phyloP scores from a whole-genome alignment of 164 flowering plant genomes.

The grape (Vitis vinifera) region ASM3070453v1 NC_081814.1:9995001-9995500 shows the following conservation, averaged over 20 bases:
- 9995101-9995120: slow-evolving; percentile 81
- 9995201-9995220: neutral
- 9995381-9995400: neutral
- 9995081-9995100: slow-evolving; percentile 46
- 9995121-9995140: slow-evolving; percentile 79
- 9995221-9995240: slow-evolving; percentile 25
- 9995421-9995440: neutral
- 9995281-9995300: slow-evolving; percentile 80
- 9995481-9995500: too few relatives aligned
- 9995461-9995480: too few relatives aligned
- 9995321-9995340: neutral
- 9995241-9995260: slow-evolving; percentile 89
- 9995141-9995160: slow-evolving; percentile 82
- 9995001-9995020: neutral
- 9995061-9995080: neutral
- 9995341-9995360: neutral
- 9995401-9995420: neutral
- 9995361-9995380: slow-evolving; percentile 4
- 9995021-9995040: neutral
- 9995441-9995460: too few relatives aligned
- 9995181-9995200: neutral
- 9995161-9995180: neutral
- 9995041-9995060: neutral
- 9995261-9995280: slow-evolving; percentile 74
- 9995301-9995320: slow-evolving; percentile 80